Percentiles rank a stretch among this genome's conserved stretches.
Conservation (phyloP, 2,329 filamentous ascomycete species). For the Sporothrix variecibatus region DNA sequence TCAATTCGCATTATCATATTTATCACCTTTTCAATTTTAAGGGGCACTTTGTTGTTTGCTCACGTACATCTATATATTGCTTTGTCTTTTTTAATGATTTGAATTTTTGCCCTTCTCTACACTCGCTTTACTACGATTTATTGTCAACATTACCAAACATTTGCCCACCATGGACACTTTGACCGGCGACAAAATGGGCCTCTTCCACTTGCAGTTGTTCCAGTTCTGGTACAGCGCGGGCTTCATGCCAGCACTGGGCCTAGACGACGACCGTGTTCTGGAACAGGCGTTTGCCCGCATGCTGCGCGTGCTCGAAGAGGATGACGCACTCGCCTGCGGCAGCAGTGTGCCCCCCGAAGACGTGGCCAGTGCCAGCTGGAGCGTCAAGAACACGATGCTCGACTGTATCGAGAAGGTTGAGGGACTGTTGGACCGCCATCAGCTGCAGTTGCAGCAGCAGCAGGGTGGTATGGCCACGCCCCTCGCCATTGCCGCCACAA, state of each 20-base stretch:
- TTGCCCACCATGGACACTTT: conserved; percentile 10
- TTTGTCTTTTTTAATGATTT: not conserved
- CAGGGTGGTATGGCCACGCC: not conserved
- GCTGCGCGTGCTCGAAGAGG: conserved; percentile 26
- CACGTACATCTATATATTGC: not conserved
- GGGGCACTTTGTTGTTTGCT: not conserved
- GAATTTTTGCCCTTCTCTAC: not conserved
- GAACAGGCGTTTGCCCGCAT: conserved; percentile 6
- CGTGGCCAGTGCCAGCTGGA: conserved; percentile 24
- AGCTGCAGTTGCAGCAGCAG: not conserved
- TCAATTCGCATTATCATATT: not conserved
- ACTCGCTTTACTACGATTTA: not conserved
- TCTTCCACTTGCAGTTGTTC: conserved; percentile 27
- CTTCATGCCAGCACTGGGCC: conserved; percentile 25
- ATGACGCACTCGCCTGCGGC: not conserved
- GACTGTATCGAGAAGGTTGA: conserved; percentile 29
- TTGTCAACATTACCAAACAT: not conserved
- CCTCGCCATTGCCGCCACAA: not conserved
- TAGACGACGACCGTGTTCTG: conserved; percentile 19
- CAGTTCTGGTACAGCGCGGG: conserved; percentile 29
- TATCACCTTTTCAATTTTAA: not conserved
- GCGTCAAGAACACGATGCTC: conserved; percentile 26
- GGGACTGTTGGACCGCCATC: conserved; percentile 8
- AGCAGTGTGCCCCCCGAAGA: not conserved
- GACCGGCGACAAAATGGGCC: not conserved